Evolutionary conservation across 768 basidiomycete species (phyloP).

Genomic region (Hebeloma cylindrosporum): DNA sequence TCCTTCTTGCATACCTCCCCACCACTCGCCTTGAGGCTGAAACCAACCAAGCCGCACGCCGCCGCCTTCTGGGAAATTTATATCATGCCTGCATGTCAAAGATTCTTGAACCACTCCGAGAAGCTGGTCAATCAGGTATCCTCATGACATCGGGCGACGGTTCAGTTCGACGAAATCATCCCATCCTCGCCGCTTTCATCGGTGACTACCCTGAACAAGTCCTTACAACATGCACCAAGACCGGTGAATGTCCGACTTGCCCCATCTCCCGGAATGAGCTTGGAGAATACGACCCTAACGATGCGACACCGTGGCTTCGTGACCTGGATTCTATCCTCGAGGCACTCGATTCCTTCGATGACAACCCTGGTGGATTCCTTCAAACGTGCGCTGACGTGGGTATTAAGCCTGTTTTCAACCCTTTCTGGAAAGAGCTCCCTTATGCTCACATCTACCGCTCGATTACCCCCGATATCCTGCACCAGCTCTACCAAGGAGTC

Average conservation of each 20-base stretch:
- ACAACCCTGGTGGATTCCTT: background rate
- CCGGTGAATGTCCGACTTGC: constrained; percentile 24
- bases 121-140: constrained; percentile 21
- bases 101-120: constrained; percentile 31
- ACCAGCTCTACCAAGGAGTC: constrained; percentile 49
- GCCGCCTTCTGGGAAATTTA: constrained; percentile 24
- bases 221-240: constrained; percentile 30
- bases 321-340: background rate
- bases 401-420: constrained; percentile 24
- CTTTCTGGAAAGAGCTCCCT: constrained; percentile 45
- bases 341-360: background rate
- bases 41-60: constrained; percentile 19
- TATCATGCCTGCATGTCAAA: constrained; percentile 37
- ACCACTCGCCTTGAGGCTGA: constrained; percentile 30
- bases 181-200: constrained; percentile 39
- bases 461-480: constrained; percentile 48
- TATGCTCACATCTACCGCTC: constrained; percentile 38
- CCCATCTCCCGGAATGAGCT: background rate
- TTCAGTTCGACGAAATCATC: constrained; percentile 25
- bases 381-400: background rate
- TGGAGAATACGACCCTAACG: background rate
- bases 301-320: background rate
- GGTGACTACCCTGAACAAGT: constrained; percentile 48
- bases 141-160: constrained; percentile 36
- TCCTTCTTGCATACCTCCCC: constrained; percentile 13